Percentiles rank a stretch among this genome's conserved stretches.
These are phyloP conservation scores for Aspergillus ochraceus DNA, from an alignment of 2,329 filamentous ascomycete species.

Conservation along the genomic window DNA sequence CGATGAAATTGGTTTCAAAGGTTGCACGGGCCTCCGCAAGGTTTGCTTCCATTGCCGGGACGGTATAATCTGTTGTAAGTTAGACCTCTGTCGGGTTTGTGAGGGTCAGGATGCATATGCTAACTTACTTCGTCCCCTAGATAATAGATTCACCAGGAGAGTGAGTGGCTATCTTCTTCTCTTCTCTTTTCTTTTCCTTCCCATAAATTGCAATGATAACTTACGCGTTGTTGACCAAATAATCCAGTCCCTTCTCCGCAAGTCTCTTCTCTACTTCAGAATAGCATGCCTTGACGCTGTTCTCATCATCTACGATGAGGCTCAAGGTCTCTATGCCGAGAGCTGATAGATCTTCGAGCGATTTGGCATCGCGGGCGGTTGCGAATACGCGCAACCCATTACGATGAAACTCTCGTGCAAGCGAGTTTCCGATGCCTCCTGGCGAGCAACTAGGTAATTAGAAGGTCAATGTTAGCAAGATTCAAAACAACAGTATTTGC, in stretches of 20 bases:
- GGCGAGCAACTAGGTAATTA: slow-evolving; percentile 36
- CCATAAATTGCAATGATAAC: slow-evolving; percentile 13
- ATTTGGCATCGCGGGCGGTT: slow-evolving; percentile 54
- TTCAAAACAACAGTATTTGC: background rate
- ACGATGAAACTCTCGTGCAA: slow-evolving; percentile 58
- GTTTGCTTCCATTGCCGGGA: slow-evolving; percentile 58
- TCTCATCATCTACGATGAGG: slow-evolving; percentile 53
- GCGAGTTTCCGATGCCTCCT: slow-evolving; percentile 59
- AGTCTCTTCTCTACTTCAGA: slow-evolving; percentile 49
- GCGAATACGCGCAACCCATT: slow-evolving; percentile 58
- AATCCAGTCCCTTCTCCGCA: slow-evolving; percentile 51
- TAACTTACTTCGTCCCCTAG: slow-evolving; percentile 33
- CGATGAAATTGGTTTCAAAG: slow-evolving; percentile 59
- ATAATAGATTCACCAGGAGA: background rate
- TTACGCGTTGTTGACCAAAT: slow-evolving; percentile 60
- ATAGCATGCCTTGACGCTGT: slow-evolving; percentile 51
- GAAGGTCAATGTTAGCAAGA: background rate
- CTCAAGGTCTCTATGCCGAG: slow-evolving; percentile 55
- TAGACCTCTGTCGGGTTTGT: background rate
- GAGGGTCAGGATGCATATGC: background rate
- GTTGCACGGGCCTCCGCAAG: slow-evolving; percentile 47
- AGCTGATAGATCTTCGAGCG: slow-evolving; percentile 51
- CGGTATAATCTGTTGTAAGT: slow-evolving; percentile 50
- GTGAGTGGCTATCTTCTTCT: slow-evolving; percentile 10
- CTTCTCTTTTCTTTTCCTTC: background rate